Evolutionary conservation across 345 rosid species (phyloP).

Genomic region (Lumnitzera racemosa): DNA sequence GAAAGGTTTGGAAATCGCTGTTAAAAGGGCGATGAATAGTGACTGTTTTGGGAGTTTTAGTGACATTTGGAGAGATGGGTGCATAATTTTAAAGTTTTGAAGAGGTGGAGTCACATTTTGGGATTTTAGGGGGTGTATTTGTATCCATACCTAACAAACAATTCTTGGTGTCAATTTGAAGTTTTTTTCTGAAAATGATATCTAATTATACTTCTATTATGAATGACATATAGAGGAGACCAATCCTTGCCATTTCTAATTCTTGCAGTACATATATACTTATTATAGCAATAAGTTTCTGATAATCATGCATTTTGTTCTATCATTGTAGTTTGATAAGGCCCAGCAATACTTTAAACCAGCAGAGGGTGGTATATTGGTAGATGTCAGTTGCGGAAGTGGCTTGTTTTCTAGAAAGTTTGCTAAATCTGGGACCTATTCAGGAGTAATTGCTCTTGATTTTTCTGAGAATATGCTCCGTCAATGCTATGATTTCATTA

Average conservation of each 20-base stretch:
- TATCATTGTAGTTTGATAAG: constrained; percentile 68
- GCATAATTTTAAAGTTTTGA: no score
- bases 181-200: no score
- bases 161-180: no score
- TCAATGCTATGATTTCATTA: constrained; percentile 77
- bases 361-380: constrained; percentile 67
- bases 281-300: background rate
- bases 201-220: no score
- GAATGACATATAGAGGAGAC: background rate
- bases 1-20: no score
- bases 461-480: constrained; percentile 97
- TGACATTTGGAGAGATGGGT: no score
- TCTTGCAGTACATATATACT: background rate
- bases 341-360: constrained; percentile 87
- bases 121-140: no score
- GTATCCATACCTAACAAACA: no score
- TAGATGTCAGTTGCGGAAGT: constrained; percentile 95
- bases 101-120: no score
- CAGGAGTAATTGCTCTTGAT: constrained; percentile 82
- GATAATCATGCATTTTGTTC: background rate
- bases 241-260: background rate
- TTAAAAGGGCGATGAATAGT: no score
- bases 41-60: no score
- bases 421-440: constrained; percentile 65
- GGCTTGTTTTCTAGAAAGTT: constrained; percentile 91